Base-by-base conservation (phyloP, 1,284 basidiomycete species). In the Tranzscheliella williamsii region DNA sequence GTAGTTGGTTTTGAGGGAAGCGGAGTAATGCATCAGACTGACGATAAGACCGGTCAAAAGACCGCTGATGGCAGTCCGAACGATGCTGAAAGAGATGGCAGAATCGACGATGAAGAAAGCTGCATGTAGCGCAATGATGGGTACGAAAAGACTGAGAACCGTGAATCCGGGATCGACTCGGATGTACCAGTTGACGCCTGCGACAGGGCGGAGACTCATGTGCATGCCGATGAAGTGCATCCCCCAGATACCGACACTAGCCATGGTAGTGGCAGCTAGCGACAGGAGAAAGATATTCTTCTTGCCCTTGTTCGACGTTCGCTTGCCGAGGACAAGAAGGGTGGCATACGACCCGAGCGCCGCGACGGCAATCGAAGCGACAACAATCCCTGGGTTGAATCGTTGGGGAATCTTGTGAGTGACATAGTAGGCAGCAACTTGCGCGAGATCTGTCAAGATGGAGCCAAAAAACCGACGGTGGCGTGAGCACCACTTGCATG, bases 21-120 rank as follows among this genome's bases (percentile, higher is more conserved):
- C 80, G 24, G 80, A 80, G 69, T 80, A 81, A 74, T 82, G 80
- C 80, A 81, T 81, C 32, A 80, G 70, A 61, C 73, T 70, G 89
- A 92, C 80, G 85, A 90, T 52, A 83, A 89, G 38, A 81, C 86
- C 65, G 86, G 92, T 78, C 85, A 91, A 78, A 79, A 88, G 36
- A 83, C 90, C 61, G 83, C 87, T 55, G 81, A 79, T 53, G 31
- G 73, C 33, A 42, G 79, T 78, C 44, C 81, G 76, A 71, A 76
- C 78, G 20, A 75, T 49, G 41, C 71, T 69, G 51, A 81, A 79
- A 29, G 79, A 72, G 36, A 75, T 58, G 45, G 79, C 79, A 15
- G 76, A 72, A 22, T 80, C 81, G 43, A 81, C 68, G 62, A 82
- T 78, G 73, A 80, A 75, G 67, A 82, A 82, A 9, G 80, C 79